Conservation (phyloP, 495 filamentous ascomycete genomes). For the Hypoxylon crocopeplum region DNA sequence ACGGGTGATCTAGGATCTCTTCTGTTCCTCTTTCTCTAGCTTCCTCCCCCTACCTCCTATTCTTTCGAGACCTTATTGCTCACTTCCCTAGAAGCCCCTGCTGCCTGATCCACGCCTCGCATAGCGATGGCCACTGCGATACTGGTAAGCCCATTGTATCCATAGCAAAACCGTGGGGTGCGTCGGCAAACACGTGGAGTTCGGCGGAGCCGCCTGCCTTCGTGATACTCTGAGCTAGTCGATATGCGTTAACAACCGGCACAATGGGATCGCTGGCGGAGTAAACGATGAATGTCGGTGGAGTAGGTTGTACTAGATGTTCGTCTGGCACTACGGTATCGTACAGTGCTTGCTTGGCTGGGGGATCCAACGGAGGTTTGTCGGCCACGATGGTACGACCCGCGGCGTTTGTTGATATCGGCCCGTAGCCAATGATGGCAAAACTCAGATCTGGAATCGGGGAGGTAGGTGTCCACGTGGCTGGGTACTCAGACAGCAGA, state of each 20-base stretch:
- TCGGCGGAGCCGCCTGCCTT: slow-evolving; percentile 19
- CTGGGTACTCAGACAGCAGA: slow-evolving; percentile 19
- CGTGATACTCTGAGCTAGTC: slow-evolving; percentile 10
- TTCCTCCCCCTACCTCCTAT: no score
- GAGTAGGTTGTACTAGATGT: slow-evolving; percentile 15
- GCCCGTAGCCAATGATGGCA: slow-evolving; percentile 27
- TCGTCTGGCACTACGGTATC: slow-evolving; percentile 23
- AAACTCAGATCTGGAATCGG: slow-evolving; percentile 3
- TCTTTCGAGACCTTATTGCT: no score
- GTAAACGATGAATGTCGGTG: slow-evolving; percentile 24
- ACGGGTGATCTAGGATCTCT: no score
- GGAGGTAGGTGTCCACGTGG: neutral
- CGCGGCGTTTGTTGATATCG: slow-evolving; percentile 29
- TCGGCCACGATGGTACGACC: slow-evolving; percentile 21
- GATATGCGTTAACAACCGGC: slow-evolving; percentile 26
- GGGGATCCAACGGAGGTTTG: slow-evolving; percentile 20
- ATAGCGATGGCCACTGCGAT: slow-evolving; percentile 16
- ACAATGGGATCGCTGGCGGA: slow-evolving; percentile 28
- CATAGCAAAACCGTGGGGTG: slow-evolving; percentile 29
- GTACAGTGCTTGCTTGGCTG: slow-evolving; percentile 28
- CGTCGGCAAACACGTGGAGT: slow-evolving; percentile 25
- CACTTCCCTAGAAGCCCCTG: slow-evolving; percentile 27
- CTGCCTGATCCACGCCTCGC: slow-evolving; percentile 17
- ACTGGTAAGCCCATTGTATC: slow-evolving; percentile 21
- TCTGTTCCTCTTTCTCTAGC: no score